Conservation (phyloP, 2,329 filamentous ascomycete genomes). For the Ramichloridium luteum region DNA sequence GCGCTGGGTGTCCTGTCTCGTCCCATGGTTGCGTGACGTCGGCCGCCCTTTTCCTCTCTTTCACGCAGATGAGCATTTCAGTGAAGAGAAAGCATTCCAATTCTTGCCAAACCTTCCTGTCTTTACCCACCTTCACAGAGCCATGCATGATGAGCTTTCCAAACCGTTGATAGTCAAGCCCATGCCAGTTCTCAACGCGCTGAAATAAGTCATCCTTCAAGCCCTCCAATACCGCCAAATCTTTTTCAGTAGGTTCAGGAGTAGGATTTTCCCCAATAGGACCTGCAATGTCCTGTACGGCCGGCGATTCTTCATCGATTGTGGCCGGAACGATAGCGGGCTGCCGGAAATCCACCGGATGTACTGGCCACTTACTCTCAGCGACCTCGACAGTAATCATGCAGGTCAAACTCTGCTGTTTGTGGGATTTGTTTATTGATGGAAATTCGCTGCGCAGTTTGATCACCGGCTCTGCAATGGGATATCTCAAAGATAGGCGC, state of each 20-base stretch:
- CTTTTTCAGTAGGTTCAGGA: too few species aligned
- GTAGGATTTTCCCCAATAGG: too few species aligned
- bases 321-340: constrained; percentile 37
- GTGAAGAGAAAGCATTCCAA: constrained; percentile 93
- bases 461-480: constrained; percentile 82
- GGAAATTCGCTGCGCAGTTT: constrained; percentile 95
- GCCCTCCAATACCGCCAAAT: too few species aligned
- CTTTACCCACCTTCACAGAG: constrained; percentile 76
- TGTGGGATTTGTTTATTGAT: constrained; percentile 78
- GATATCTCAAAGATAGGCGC: constrained; percentile 58
- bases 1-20: constrained; percentile 37
- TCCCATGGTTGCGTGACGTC: constrained; percentile 52
- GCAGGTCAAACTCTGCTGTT: constrained; percentile 91
- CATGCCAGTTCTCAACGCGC: constrained; percentile 98
- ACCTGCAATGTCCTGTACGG: too few species aligned
- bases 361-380: constrained; percentile 79
- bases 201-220: constrained; percentile 72
- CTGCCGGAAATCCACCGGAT: constrained; percentile 61
- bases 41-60: constrained; percentile 69
- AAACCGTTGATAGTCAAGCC: constrained; percentile 83
- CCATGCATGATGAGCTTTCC: constrained; percentile 84
- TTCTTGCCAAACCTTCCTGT: constrained; percentile 94
- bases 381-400: constrained; percentile 87
- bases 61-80: constrained; percentile 99
- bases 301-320: constrained; percentile 38